These are phyloP conservation scores for Choanephora cucurbitarum DNA, from an alignment of 371 early-diverging fungal genomes.

Conservation along the genomic window DNA sequence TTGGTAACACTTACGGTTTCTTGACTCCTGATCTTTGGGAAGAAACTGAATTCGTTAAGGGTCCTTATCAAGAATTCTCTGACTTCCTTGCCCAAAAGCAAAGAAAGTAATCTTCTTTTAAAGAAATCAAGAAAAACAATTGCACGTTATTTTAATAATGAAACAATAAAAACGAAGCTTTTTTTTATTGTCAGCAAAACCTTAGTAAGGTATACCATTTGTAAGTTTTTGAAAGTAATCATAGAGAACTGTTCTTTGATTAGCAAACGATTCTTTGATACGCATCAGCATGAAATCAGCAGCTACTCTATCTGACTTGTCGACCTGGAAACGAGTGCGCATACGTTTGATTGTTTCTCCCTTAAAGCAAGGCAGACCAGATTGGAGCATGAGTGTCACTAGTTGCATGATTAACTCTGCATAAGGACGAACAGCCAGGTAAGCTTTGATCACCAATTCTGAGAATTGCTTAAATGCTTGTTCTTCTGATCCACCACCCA, in stretches of 20 bases:
- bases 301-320: constrained; percentile 88
- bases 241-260: constrained; percentile 83
- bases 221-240: constrained; percentile 91
- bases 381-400: constrained; percentile 92
- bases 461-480: constrained; percentile 87
- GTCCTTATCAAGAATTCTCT: constrained; percentile 93
- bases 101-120: constrained; percentile 38
- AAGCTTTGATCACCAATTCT: constrained; percentile 92
- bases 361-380: constrained; percentile 98
- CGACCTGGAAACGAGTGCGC: constrained; percentile 88
- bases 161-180: constrained; percentile 5
- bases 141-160: too few species aligned
- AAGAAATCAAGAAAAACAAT: too few species aligned
- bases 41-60: constrained; percentile 85
- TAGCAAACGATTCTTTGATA: constrained; percentile 91
- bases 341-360: constrained; percentile 89
- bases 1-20: constrained; percentile 97
- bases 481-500: constrained; percentile 88
- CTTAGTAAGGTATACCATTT: constrained; percentile 67
- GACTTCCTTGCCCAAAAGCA: constrained; percentile 82
- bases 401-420: constrained; percentile 92
- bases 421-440: constrained; percentile 88
- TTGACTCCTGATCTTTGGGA: constrained; percentile 98
- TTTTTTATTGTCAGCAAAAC: constrained; percentile 3
- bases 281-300: constrained; percentile 93